These are phyloP conservation scores for Xylariales sp. DNA, from an alignment of 2,329 filamentous ascomycete species.

Conservation along the genomic window DNA sequence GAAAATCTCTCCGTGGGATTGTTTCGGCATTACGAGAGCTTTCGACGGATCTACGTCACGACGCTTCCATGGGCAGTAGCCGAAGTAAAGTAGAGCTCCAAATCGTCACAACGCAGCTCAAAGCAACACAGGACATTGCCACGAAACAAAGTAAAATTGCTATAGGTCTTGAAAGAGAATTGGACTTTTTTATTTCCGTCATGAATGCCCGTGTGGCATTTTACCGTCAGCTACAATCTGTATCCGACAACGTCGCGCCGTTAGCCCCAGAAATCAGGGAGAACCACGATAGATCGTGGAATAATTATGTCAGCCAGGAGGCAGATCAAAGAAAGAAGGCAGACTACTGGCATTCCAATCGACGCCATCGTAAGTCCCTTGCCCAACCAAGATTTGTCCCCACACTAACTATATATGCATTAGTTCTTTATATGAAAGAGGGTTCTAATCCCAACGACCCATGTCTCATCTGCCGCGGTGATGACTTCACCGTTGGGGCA, in stretches of 20 bases:
- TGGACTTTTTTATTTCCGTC: constrained; percentile 78
- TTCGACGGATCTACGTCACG: constrained; percentile 67
- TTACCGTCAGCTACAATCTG: constrained; percentile 87
- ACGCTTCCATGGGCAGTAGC: constrained; percentile 63
- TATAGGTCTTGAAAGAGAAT: constrained; percentile 71
- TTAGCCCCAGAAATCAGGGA: constrained; percentile 71
- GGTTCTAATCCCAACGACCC: constrained; percentile 74
- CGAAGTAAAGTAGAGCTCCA: constrained; percentile 71
- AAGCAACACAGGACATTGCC: constrained; percentile 66
- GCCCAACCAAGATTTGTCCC: background rate
- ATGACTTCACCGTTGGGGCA: constrained; percentile 78
- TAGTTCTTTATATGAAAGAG: constrained; percentile 65
- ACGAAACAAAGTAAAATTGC: constrained; percentile 63
- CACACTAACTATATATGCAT: constrained; percentile 37
- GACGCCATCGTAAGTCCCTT: constrained; percentile 71
- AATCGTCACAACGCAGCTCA: constrained; percentile 73
- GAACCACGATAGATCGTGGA: constrained; percentile 52
- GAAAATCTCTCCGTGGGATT: constrained; percentile 76
- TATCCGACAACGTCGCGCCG: constrained; percentile 88
- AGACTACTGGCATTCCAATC: constrained; percentile 74
- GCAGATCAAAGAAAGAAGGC: constrained; percentile 67
- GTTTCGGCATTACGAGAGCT: constrained; percentile 77
- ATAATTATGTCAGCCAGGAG: constrained; percentile 59
- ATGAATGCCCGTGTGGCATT: constrained; percentile 92
- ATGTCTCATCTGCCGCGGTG: constrained; percentile 86